A percentile compares a stretch with the other conserved stretches of the same genome.
phyloP scores from a whole-genome alignment of 176 grass and related monocot genomes.

The Microstegium vimineum region DNA sequence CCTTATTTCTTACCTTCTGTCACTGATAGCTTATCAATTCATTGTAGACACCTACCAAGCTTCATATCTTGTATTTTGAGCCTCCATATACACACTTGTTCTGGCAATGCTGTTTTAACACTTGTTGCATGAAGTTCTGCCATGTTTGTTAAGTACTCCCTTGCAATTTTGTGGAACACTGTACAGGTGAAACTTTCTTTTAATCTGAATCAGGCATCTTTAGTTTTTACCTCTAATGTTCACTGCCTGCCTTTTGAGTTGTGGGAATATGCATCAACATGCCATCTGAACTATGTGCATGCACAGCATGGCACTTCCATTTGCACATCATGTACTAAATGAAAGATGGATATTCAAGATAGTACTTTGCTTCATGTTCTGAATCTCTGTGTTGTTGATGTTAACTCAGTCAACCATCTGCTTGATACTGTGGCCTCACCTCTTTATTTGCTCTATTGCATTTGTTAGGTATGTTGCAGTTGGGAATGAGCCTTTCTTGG shows the following conservation, averaged over 20 bases:
- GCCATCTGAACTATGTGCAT: slow-evolving; percentile 6
- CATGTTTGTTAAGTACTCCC: neutral
- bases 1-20: neutral
- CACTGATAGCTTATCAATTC: neutral
- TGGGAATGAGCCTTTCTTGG: slow-evolving; percentile 94
- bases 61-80: neutral
- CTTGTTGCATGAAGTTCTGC: neutral
- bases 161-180: neutral
- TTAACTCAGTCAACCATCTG: neutral
- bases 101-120: neutral
- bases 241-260: neutral
- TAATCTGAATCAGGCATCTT: neutral
- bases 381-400: neutral
- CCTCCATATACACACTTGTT: neutral
- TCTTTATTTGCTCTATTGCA: slow-evolving; percentile 9
- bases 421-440: neutral
- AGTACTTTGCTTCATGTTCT: neutral
- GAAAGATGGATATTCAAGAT: neutral
- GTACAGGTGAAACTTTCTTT: neutral
- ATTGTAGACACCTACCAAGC: neutral
- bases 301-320: neutral
- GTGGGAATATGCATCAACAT: neutral
- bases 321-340: neutral
- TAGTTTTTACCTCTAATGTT: neutral
- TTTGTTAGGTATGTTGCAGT: slow-evolving; percentile 83